Evolutionary conservation across 345 rosid species (phyloP), one percentile per base, ranked within the genome.

Genomic region (Citrus glauca): DNA sequence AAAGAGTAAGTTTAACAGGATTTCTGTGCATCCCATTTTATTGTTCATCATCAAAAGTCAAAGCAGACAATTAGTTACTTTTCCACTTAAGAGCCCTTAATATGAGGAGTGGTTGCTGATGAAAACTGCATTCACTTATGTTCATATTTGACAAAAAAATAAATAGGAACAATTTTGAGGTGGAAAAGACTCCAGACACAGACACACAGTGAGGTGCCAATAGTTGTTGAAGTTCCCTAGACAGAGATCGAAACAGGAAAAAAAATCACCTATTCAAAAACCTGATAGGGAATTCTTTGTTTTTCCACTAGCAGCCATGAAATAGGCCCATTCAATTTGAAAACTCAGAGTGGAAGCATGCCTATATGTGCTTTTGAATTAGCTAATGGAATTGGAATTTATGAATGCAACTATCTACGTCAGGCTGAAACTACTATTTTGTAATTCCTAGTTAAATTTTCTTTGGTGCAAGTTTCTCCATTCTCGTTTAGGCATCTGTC

Each of bases 321-420:
- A 56, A 71, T 37, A 28, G n/a, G 57, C 27, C 50, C 57, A 37
- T 37, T 37, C 66, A 32, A 80, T 63, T 69, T 40, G 79, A 62
- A 53, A 69, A 53, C 24, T 70, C 25, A 64, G 76, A 50, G 25
- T 25, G 22, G 57, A 70, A 28, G 37, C 62, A 53, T 5, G 48
- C 62, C 55, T 48, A 45, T 48, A 20, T 61, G 33, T 5, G 50
- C 63, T 68, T 45, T 27, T 11, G 32, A 37, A 79, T 45, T 45
- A 40, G 56, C 5, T 24, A 45, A 32, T 32, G 19, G 25, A n/a
- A 69, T 19, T 69, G 72, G 55, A 45, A 42, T 50, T 53, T 30
- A 32, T 9, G 40, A 2, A 69, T 69, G 30, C 13, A 7, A 56
- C 64, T 25, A 56, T 66, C 48, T 30, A 17, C 32, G 42, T 55